phyloP scores from a whole-genome alignment of 2,329 filamentous ascomycete species.

The Mycosphaerella sp. region DNA sequence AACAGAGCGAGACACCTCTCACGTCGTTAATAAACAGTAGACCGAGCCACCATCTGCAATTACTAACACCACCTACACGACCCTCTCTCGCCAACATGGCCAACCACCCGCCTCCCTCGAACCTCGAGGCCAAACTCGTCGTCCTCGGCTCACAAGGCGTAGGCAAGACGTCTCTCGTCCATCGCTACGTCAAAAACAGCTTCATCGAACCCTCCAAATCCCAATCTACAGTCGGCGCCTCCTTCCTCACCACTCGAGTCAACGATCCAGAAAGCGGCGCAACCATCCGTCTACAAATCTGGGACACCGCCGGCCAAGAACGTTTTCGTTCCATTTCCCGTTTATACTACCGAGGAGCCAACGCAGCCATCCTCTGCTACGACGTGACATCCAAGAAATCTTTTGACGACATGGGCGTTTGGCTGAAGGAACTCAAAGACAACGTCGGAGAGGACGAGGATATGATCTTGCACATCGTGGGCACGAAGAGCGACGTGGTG shows the following conservation, averaged over 20 bases:
- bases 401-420: constrained; percentile 87
- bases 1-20: neutral
- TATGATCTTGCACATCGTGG: constrained; percentile 87
- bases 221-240: constrained; percentile 46
- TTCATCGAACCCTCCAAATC: constrained; percentile 53
- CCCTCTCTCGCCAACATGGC: neutral
- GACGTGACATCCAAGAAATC: constrained; percentile 81
- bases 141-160: constrained; percentile 74
- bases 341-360: constrained; percentile 92
- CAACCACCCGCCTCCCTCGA: constrained; percentile 36
- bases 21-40: neutral
- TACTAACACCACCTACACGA: neutral
- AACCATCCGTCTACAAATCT: constrained; percentile 85
- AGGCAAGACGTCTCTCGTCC: constrained; percentile 71
- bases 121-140: constrained; percentile 71
- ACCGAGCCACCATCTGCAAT: neutral
- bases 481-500: constrained; percentile 88
- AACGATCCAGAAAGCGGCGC: constrained; percentile 76
- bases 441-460: constrained; percentile 43
- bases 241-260: constrained; percentile 59
- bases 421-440: constrained; percentile 53
- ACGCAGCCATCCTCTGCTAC: constrained; percentile 91
- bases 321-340: constrained; percentile 90
- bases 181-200: constrained; percentile 66
- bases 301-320: constrained; percentile 95